phyloP scores from a whole-genome alignment of 768 basidiomycete genomes.

The Pisolithus tinctorius region DNA sequence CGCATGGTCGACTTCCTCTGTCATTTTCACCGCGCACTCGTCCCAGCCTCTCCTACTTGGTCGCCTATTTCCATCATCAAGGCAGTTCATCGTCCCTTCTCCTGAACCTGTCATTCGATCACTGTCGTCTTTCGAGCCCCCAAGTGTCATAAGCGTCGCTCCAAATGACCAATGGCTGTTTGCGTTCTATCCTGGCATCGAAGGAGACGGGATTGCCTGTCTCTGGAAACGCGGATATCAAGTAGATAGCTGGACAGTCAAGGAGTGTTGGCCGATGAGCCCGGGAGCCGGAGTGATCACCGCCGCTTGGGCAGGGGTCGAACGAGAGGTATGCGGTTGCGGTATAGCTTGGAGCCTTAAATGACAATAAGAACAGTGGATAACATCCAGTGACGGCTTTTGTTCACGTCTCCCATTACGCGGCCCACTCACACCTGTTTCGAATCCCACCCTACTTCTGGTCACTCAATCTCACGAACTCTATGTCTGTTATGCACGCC shows the following conservation, averaged over 20 bases:
- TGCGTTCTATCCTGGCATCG: constrained; percentile 63
- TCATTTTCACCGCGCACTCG: constrained; percentile 64
- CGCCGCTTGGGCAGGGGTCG: constrained; percentile 52
- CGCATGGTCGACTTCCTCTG: constrained; percentile 63
- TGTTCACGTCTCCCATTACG: constrained; percentile 49
- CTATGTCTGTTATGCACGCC: constrained; percentile 47
- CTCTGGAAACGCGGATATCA: constrained; percentile 57
- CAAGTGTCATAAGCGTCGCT: constrained; percentile 54
- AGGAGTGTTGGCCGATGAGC: constrained; percentile 49
- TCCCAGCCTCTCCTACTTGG: constrained; percentile 53
- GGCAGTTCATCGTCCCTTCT: constrained; percentile 52
- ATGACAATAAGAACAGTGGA: constrained; percentile 42
- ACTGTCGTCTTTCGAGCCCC: constrained; percentile 49
- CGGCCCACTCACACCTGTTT: constrained; percentile 50
- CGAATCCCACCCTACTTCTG: constrained; percentile 50
- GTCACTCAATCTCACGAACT: constrained; percentile 60
- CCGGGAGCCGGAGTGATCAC: constrained; percentile 52
- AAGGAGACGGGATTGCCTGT: constrained; percentile 53
- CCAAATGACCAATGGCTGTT: constrained; percentile 60
- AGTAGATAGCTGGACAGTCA: constrained; percentile 55
- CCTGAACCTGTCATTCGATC: constrained; percentile 43
- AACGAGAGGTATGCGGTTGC: constrained; percentile 45
- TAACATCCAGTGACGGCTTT: constrained; percentile 35
- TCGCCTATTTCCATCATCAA: constrained; percentile 64
- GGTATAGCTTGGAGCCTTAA: constrained; percentile 7